Percentiles rank a stretch among this genome's conserved stretches.
phyloP scores from a whole-genome alignment of 2,329 filamentous ascomycete species.

The Xylariaceae sp. region DNA sequence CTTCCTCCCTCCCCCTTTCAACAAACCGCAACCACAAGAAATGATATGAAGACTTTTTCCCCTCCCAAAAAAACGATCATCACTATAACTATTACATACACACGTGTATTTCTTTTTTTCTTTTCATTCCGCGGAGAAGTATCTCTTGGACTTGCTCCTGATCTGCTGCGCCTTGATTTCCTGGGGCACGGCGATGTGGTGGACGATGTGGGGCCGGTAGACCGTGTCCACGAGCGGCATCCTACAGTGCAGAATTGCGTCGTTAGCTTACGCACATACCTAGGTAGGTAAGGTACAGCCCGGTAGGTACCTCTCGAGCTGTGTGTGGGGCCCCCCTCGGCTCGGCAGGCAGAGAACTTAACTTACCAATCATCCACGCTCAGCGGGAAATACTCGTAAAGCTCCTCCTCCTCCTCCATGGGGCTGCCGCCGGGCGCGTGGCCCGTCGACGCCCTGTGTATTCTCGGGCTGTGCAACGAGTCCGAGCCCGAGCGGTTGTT shows the following conservation, averaged over 20 bases:
- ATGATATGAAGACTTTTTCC: too few species aligned
- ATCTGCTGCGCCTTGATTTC: constrained; percentile 71
- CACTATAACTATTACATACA: too few species aligned
- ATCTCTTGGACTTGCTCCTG: constrained; percentile 68
- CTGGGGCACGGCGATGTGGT: constrained; percentile 75
- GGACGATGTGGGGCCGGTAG: constrained; percentile 77
- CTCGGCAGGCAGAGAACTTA: too few species aligned
- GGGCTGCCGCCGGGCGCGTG: constrained; percentile 59
- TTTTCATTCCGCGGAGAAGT: constrained; percentile 73
- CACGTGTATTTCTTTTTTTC: too few species aligned
- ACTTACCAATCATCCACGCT: constrained; percentile 82
- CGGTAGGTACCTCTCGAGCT: too few species aligned
- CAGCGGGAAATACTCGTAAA: constrained; percentile 95
- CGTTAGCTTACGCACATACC: not conserved
- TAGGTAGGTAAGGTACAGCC: too few species aligned
- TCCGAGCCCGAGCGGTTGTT: constrained; percentile 54
- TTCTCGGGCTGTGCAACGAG: constrained; percentile 50
- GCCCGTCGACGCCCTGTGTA: constrained; percentile 36
- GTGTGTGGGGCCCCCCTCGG: too few species aligned
- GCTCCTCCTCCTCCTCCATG: constrained; percentile 75
- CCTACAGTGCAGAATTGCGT: constrained; percentile 13
- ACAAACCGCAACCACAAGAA: too few species aligned
- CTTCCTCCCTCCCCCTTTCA: too few species aligned
- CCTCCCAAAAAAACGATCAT: too few species aligned
- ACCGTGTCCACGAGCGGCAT: constrained; percentile 35